Percentiles rank a stretch among this genome's conserved stretches.
phyloP scores from a whole-genome alignment of 1,139 yeast genomes.

The Suhomyces bribrorum region DNA sequence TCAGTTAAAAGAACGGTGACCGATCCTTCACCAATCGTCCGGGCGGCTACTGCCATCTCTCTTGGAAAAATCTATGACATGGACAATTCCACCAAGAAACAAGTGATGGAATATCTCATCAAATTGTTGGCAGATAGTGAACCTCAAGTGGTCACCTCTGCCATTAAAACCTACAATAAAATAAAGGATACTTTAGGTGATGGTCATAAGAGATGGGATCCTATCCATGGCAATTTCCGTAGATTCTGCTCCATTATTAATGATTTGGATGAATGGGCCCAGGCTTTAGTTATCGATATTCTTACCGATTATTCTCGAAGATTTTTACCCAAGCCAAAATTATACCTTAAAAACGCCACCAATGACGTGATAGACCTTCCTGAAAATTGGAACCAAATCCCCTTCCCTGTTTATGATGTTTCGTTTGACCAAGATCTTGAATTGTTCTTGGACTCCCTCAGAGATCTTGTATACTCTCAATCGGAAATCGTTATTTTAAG shows the following conservation, averaged over 20 bases:
- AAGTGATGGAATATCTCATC: conserved; percentile 52
- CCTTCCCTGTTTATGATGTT: conserved; percentile 37
- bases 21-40: conserved; percentile 77
- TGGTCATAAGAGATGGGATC: conserved; percentile 52
- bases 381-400: conserved; percentile 31
- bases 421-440: conserved; percentile 57
- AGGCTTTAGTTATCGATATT: conserved; percentile 57
- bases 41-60: conserved; percentile 80
- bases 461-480: conserved; percentile 46
- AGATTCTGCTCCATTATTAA: conserved; percentile 56
- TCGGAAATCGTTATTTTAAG: conserved; percentile 69
- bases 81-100: conserved; percentile 30
- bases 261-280: conserved; percentile 79
- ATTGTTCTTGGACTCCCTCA: conserved; percentile 50
- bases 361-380: conserved; percentile 41
- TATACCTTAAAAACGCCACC: conserved; percentile 27
- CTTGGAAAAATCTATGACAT: conserved; percentile 61
- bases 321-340: conserved; percentile 56
- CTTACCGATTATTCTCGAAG: conserved; percentile 65
- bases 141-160: conserved; percentile 66
- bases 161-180: conserved; percentile 58
- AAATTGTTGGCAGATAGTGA: conserved; percentile 65
- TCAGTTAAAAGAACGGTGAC: conserved; percentile 67
- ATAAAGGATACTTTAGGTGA: conserved; percentile 29
- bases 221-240: conserved; percentile 72